phyloP scores from a whole-genome alignment of 176 grass and related monocot species.

The Oryza nivara region DNA sequence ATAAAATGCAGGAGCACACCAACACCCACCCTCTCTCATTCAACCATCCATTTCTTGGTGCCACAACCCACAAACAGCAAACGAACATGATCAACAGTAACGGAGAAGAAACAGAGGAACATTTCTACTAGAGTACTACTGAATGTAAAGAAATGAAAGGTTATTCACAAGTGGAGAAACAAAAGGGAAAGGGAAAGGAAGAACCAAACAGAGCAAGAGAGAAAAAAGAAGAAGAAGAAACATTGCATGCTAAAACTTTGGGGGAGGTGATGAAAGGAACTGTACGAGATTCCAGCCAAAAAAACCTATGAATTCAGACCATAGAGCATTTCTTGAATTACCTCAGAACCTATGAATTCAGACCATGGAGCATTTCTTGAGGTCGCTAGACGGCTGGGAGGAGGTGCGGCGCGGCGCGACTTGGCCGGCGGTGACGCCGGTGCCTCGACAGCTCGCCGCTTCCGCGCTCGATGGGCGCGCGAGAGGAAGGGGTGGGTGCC shows the following conservation, averaged over 20 bases:
- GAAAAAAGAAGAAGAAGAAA: neutral
- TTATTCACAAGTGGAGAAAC: neutral
- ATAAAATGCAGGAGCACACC: neutral
- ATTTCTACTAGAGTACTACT: neutral
- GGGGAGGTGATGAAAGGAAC: neutral
- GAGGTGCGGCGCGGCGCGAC: too few species aligned
- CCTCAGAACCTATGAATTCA: neutral
- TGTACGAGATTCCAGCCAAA: slow-evolving; percentile 23
- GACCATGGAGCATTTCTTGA: slow-evolving; percentile 42
- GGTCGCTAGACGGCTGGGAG: too few species aligned
- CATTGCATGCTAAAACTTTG: neutral
- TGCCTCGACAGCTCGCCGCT: too few species aligned
- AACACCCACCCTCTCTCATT: neutral
- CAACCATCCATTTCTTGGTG: neutral
- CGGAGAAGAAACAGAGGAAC: neutral
- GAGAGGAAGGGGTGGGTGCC: too few species aligned
- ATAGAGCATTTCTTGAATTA: too few species aligned
- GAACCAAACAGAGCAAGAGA: neutral
- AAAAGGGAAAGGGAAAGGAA: neutral
- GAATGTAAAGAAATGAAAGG: slow-evolving; percentile 6
- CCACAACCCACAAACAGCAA: neutral
- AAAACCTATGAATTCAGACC: too few species aligned
- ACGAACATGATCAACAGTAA: neutral
- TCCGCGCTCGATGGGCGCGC: too few species aligned
- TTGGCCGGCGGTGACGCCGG: too few species aligned